Conservation (phyloP, 2,329 filamentous ascomycete genomes). For the Cladosporium colombiae region DNA sequence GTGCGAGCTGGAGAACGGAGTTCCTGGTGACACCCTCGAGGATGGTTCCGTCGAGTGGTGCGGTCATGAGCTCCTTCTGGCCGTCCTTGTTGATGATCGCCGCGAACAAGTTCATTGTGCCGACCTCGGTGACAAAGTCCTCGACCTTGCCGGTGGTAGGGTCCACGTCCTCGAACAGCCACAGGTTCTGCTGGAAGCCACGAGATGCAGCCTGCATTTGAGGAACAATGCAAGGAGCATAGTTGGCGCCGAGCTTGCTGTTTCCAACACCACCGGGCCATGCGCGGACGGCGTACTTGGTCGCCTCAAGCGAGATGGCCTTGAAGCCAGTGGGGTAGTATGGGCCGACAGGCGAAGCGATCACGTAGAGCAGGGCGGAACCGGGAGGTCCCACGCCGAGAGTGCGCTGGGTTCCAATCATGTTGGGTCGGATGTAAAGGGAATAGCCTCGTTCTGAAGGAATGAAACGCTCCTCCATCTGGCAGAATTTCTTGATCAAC, state of each 20-base stretch:
- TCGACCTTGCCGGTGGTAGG: conserved; percentile 51
- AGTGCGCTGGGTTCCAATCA: conserved; percentile 95
- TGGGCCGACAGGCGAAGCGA: conserved; percentile 92
- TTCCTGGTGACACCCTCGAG: conserved; percentile 93
- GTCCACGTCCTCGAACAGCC: conserved; percentile 78
- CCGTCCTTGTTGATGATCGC: conserved; percentile 85
- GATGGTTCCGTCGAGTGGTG: conserved; percentile 93
- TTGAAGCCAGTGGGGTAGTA: conserved; percentile 99
- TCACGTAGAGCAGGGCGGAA: conserved; percentile 88
- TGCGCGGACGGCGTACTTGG: conserved; percentile 75
- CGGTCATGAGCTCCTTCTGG: conserved; percentile 89
- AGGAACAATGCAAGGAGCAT: conserved; percentile 97
- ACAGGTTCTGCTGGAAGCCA: conserved; percentile 97
- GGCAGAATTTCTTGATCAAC: conserved; percentile 76
- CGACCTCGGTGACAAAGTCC: conserved; percentile 94
- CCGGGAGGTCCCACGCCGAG: conserved; percentile 91
- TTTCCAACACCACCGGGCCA: conserved; percentile 98
- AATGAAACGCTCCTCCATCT: conserved; percentile 86
- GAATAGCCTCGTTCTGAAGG: conserved; percentile 81
- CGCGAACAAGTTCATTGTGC: conserved; percentile 98
- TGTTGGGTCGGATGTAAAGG: conserved; percentile 90
- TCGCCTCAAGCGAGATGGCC: conserved; percentile 91
- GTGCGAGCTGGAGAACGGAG: conserved; percentile 81
- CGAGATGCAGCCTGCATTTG: conserved; percentile 88
- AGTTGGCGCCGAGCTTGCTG: conserved; percentile 98